Percentiles rank a stretch among this genome's conserved stretches.
These are phyloP conservation scores for Termitomyces sp. DNA, from an alignment of 1,284 basidiomycete genomes.

Conservation along the genomic window DNA sequence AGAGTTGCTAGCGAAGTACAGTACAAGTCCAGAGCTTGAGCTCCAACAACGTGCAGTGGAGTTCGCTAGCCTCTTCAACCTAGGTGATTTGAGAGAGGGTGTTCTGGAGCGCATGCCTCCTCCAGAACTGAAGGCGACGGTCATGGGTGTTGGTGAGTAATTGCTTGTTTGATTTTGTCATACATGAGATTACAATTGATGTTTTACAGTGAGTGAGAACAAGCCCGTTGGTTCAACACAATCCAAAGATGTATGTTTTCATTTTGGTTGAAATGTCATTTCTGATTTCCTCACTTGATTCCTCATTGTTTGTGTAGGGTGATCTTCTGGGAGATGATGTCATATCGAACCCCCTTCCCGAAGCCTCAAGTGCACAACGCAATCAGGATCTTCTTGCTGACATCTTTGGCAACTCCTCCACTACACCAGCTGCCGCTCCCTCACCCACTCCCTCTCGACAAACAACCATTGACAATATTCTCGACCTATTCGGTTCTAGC, in stretches of 20 bases:
- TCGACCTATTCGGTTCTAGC: constrained; percentile 76
- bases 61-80: constrained; percentile 78
- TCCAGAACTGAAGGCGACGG: constrained; percentile 91
- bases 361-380: constrained; percentile 50
- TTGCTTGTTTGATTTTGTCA: constrained; percentile 8
- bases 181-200: not conserved
- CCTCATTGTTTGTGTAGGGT: constrained; percentile 29
- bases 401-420: constrained; percentile 73
- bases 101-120: constrained; percentile 98
- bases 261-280: constrained; percentile 1
- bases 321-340: constrained; percentile 77
- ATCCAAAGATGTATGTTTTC: constrained; percentile 61
- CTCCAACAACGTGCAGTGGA: constrained; percentile 96
- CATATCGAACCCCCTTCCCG: constrained; percentile 34
- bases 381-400: constrained; percentile 91
- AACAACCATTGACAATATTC: constrained; percentile 82
- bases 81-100: constrained; percentile 77
- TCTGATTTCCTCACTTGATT: constrained; percentile 3
- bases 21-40: constrained; percentile 87
- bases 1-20: constrained; percentile 72
- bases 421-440: constrained; percentile 33
- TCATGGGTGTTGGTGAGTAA: constrained; percentile 79
- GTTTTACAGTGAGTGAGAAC: constrained; percentile 78
- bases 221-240: constrained; percentile 89
- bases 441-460: constrained; percentile 39